Base-by-base conservation (phyloP, 2,329 filamentous ascomycete genomes). In the Zasmidium angulare region DNA sequence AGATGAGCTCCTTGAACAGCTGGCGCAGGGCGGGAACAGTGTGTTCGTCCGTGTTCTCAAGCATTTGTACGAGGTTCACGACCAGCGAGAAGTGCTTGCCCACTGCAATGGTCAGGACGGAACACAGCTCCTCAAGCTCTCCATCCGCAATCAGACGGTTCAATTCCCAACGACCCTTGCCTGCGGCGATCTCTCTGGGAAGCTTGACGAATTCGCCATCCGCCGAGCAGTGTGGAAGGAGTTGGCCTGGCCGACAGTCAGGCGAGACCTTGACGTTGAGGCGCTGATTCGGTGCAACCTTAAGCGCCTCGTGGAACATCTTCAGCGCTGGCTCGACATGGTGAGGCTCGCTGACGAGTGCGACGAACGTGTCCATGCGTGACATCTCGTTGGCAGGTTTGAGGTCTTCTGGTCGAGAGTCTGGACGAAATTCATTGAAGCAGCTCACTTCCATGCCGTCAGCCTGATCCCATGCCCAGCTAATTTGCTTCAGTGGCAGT, bases 41-140 rank as follows among this genome's bases (percentile, higher is more conserved):
- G 7, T 56, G 26, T 20, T 56, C 48, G 29, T 48, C 24, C 6
- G 58, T n/a, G 3, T 48, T 46, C 43, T 60, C 53, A 3, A 60
- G 12, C 53, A 60, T 60, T 14, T 60, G 53, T 3, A 56, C 2
- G 31, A 60, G n/a, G 29, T 60, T 56, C 1, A 60, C 24, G 12
- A 51, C 19, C 12, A 60, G 48, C 10, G 7, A 49, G 40, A 47
- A 50, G 46, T 58, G 50, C n/a, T 40, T 21, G n/a, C 49, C 53
- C 2, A 60, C 26, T 1, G 58, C 40, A 1, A 52, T 10, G 12
- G 50, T 53, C 12, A 58, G 36, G 19, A 53, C 49, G 1, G 55
- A 58, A 17, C 31, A 24, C 2, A 58, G 23, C 40, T 48, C 23
- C 50, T 58, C 50, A 4, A 47, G 11, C 22, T 51, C 29, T 31